These are phyloP conservation scores for Nemania sp. DNA, from an alignment of 2,329 filamentous ascomycete species.

Conservation along the genomic window DNA sequence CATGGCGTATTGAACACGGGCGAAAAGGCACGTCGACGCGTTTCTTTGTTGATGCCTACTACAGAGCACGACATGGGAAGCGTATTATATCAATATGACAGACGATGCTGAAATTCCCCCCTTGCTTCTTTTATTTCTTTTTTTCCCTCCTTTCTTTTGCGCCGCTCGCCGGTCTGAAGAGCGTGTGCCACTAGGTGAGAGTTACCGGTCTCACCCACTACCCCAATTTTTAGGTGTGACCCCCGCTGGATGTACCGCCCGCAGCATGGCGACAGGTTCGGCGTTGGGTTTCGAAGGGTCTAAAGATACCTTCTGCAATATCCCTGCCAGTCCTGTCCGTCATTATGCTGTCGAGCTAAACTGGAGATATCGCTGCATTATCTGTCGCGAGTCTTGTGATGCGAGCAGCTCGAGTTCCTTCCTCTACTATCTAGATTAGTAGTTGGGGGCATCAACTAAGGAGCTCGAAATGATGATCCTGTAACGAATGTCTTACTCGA, in stretches of 20 bases:
- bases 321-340: slow-evolving; percentile 62
- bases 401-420: background rate
- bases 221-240: slow-evolving; percentile 44
- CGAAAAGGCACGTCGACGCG: slow-evolving; percentile 60
- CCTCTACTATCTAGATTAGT: too few species aligned
- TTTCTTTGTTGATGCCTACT: background rate
- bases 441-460: slow-evolving; percentile 38
- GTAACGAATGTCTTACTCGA: slow-evolving; percentile 64
- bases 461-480: slow-evolving; percentile 58
- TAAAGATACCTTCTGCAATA: slow-evolving; percentile 21
- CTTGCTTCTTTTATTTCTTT: background rate
- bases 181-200: slow-evolving; percentile 6
- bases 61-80: slow-evolving; percentile 54
- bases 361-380: slow-evolving; percentile 62
- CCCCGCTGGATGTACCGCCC: slow-evolving; percentile 61
- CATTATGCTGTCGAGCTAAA: slow-evolving; percentile 62
- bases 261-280: slow-evolving; percentile 55
- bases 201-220: background rate
- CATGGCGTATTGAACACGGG: slow-evolving; percentile 64
- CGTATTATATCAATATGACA: slow-evolving; percentile 59
- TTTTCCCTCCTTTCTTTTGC: background rate
- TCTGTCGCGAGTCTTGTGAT: slow-evolving; percentile 51
- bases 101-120: slow-evolving; percentile 52
- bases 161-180: slow-evolving; percentile 23
- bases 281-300: slow-evolving; percentile 43